Evolutionary conservation across 768 basidiomycete genomes (phyloP), one percentile per base, ranked within the genome.

Genomic region (Peribolospora baueri): DNA sequence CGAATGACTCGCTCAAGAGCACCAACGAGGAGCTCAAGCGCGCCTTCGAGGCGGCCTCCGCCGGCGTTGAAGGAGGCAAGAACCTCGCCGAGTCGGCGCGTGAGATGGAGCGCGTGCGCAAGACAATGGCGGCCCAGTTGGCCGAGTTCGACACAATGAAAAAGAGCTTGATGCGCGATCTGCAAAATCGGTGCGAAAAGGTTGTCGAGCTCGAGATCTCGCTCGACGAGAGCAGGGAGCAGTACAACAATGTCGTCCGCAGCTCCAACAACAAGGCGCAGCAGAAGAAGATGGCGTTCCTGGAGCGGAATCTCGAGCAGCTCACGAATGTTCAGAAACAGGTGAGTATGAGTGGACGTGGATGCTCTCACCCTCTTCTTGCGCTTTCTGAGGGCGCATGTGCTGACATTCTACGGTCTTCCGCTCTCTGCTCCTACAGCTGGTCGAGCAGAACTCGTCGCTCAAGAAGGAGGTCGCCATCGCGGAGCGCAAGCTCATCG

Each of bases 101-200:
- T 70, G 93, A 98, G 70, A 77, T 95, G 61, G 93, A 98, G 70
- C 77, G 91, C 55, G 87, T 85, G 48, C 78, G 93, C 61, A 95
- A 93, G 70, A 84, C 85, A 9, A 88, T 93, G 70, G 91, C 87
- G 59, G 82, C 88, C n/a, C 91, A 97, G 65, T 79, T 91, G 57
- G 85, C 90, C 57, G 93, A 98, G 66, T 98, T 98, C 68, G 93
- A 98, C 66, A 82, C 84, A 14, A 88, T 93, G 62, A 97, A 97
- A 76, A 91, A 93, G 72, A 91, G 84, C 50, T 76, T 98, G 59
- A 93, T 98, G 84, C 81, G 87, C 43, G 93, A 98, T 72, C 70
- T 98, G 62, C 91, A 95, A 72, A 95, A 98, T 68, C 88, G 93
- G 39, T 98, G 93, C 67, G 93, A 98, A 74, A 97, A 97, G 80